Base-by-base conservation (phyloP, 2,329 filamentous ascomycete genomes). In the Neonectria neomacrospora region DNA sequence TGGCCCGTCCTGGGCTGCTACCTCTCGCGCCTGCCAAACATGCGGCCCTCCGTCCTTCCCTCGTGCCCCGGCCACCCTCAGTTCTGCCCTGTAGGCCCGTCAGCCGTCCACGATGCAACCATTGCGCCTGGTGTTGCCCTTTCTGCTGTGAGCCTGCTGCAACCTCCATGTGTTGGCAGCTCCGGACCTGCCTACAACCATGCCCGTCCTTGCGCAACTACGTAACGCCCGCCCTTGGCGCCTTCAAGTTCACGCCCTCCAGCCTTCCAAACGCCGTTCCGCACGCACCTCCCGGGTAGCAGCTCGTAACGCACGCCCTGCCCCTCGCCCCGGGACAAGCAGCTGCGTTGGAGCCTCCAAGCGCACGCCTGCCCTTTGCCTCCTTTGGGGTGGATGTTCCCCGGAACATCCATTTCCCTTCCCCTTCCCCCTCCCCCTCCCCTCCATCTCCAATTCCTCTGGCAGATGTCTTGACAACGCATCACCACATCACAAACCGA, bases 391-490 rank as follows among this genome's bases (percentile, higher is more conserved):
- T 44, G 47, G 55, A 56, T 61, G 23, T 61, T 56, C 66, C 48
- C 48, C 57, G 63, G 54, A 57, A 58, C 58, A 60, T 70, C 66
- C 59, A 56, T 64, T 63, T 45, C 67, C 65, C 62, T 66, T 71
- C 68, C 67, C 66, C n/a, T n/a, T n/a, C n/a, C n/a, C n/a, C n/a
- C n/a, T n/a, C n/a, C n/a, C n/a, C n/a, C n/a, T n/a, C n/a, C n/a
- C 65, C 64, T 26, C 61, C 60, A 76, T 73, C 74, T 71, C 53
- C 51, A 65, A 28, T 73, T 77, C 61, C 63, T 77, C 66, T 78
- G 74, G 77, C 67, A 65, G 65, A 73, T 68, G 71, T 74, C 73
- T 78, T 85, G 83, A 84, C 82, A 85, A 83, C 82, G 79, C 81
- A 84, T 83, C 81, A 81, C 75, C 78, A 73, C 75, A 73, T 74